Evolutionary conservation across 2,329 filamentous ascomycete genomes (phyloP).

Genomic region (Nakataea oryzae): DNA sequence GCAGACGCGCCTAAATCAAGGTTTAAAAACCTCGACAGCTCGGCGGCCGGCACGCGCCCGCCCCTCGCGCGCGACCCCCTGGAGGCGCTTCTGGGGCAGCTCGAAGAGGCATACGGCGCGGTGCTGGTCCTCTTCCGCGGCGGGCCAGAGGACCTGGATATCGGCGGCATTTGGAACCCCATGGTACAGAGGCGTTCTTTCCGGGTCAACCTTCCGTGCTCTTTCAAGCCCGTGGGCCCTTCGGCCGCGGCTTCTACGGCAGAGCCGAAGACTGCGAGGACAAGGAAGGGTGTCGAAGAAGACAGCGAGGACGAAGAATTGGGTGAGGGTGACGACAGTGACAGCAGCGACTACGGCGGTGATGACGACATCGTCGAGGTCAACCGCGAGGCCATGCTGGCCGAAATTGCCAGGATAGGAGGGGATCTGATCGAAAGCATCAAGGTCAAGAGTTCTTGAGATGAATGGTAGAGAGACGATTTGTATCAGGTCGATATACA

Average conservation of each 20-base stretch:
- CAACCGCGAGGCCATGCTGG: constrained; percentile 56
- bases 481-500: no score
- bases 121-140: constrained; percentile 75
- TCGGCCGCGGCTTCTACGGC: constrained; percentile 5
- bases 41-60: constrained; percentile 30
- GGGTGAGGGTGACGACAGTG: constrained; percentile 19
- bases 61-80: constrained; percentile 51
- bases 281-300: not conserved
- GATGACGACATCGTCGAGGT: constrained; percentile 40
- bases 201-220: constrained; percentile 61
- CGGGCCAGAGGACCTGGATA: constrained; percentile 35
- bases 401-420: constrained; percentile 62
- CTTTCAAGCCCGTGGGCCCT: constrained; percentile 41
- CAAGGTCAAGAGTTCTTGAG: constrained; percentile 31
- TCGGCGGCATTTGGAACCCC: constrained; percentile 51
- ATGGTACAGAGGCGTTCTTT: constrained; percentile 47
- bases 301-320: not conserved
- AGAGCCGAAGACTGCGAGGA: constrained; percentile 9
- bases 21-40: constrained; percentile 74
- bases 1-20: constrained; percentile 21
- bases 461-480: not conserved
- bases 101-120: constrained; percentile 56
- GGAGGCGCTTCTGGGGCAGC: constrained; percentile 53
- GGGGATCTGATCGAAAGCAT: constrained; percentile 59
- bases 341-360: constrained; percentile 13